These are phyloP conservation scores for Cystobasidium slooffiae DNA, from an alignment of 1,284 basidiomycete species.

Conservation along the genomic window DNA sequence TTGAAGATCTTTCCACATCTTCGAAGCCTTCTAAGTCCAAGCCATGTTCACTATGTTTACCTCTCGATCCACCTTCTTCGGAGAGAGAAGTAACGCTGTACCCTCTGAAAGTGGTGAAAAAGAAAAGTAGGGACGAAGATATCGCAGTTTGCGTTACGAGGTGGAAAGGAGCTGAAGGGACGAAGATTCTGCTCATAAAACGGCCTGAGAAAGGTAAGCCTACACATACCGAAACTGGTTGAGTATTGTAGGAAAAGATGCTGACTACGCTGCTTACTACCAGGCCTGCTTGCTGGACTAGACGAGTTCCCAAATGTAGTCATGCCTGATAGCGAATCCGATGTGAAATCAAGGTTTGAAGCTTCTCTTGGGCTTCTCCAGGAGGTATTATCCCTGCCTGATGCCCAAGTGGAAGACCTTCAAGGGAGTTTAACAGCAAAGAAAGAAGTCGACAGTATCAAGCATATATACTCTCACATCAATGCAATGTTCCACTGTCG, in stretches of 20 bases:
- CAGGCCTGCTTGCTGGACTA: conserved; percentile 85
- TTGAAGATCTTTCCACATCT: conserved; percentile 64
- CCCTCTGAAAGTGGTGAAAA: conserved; percentile 84
- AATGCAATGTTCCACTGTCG: conserved; percentile 83
- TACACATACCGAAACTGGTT: too few relatives aligned
- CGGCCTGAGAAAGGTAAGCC: conserved; percentile 83
- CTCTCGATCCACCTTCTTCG: conserved; percentile 60
- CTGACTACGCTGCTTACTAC: background rate
- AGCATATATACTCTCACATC: conserved; percentile 89
- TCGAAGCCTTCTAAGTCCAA: conserved; percentile 29
- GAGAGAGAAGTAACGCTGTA: conserved; percentile 66
- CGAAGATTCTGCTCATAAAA: conserved; percentile 75
- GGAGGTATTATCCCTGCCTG: conserved; percentile 15
- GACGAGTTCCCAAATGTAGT: conserved; percentile 75
- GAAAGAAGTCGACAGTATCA: conserved; percentile 57
- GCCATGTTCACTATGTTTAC: conserved; percentile 70
- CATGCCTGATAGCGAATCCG: conserved; percentile 45
- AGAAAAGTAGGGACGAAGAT: conserved; percentile 80
- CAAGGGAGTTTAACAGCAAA: background rate
- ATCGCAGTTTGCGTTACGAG: conserved; percentile 84
- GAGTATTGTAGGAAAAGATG: conserved; percentile 46
- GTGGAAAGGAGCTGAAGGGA: conserved; percentile 63
- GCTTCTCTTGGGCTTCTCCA: conserved; percentile 13
- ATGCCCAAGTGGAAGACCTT: background rate
- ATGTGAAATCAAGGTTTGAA: background rate